A percentile compares a stretch with the other conserved stretches of the same genome.
Conservation (phyloP, 1,284 basidiomycete species). For the Cutaneotrichosporon dermatis region DNA sequence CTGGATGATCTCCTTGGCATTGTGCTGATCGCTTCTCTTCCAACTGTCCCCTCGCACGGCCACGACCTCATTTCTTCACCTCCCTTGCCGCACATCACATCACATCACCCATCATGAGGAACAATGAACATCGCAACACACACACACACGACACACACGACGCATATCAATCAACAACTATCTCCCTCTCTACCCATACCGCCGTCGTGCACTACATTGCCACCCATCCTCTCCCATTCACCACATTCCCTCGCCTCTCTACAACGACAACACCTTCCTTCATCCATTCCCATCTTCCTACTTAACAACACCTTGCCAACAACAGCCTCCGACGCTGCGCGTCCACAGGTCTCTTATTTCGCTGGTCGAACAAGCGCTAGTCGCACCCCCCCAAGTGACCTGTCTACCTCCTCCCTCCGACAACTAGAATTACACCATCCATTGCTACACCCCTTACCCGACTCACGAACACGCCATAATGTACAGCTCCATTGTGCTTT, state of each 20-base stretch:
- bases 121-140: no score
- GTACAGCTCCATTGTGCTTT: background rate
- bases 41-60: no score
- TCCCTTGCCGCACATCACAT: no score
- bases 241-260: background rate
- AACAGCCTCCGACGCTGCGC: constrained; percentile 1
- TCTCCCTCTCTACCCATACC: no score
- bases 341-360: constrained; percentile 7
- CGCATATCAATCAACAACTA: no score
- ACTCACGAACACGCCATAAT: background rate
- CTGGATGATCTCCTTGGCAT: no score
- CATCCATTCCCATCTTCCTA: background rate
- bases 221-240: background rate
- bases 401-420: background rate
- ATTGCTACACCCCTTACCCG: background rate
- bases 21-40: no score
- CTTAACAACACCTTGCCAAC: background rate
- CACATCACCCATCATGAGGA: no score
- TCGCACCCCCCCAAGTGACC: constrained; percentile 3
- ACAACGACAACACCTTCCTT: no score
- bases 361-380: constrained; percentile 21
- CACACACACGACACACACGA: no score
- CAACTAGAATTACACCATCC: background rate
- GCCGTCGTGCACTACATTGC: background rate
- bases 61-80: no score